These are phyloP conservation scores for Neurospora sp. DNA, from an alignment of 2,329 filamentous ascomycete genomes.

Conservation along the genomic window DNA sequence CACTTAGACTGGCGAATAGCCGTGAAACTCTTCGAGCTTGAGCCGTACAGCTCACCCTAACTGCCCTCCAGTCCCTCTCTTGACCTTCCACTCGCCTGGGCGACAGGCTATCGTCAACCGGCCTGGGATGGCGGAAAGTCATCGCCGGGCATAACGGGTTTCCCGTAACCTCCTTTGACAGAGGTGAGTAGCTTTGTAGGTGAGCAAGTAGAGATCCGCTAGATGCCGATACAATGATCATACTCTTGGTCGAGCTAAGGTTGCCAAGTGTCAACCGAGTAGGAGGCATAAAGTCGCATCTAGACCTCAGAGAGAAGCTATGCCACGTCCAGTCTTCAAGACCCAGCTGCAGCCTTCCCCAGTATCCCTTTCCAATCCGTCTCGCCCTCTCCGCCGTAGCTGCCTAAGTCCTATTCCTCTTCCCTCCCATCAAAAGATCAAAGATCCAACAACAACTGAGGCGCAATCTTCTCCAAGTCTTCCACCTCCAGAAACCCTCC, in stretches of 20 bases:
- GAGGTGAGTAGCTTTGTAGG: background rate
- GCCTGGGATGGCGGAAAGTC: background rate
- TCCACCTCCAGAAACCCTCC: conserved; percentile 49
- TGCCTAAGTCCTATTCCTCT: background rate
- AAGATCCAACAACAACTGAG: conserved; percentile 79
- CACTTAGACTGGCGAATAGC: background rate
- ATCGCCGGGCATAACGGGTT: background rate
- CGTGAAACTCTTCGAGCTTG: background rate
- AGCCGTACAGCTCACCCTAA: background rate
- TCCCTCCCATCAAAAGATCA: conserved; percentile 28
- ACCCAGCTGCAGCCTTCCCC: too few relatives aligned
- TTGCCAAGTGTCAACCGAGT: background rate
- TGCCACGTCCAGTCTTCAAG: too few relatives aligned
- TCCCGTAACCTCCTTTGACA: background rate
- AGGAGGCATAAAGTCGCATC: background rate
- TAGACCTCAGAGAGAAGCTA: too few relatives aligned
- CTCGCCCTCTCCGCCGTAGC: background rate
- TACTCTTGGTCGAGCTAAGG: background rate
- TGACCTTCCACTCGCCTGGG: background rate
- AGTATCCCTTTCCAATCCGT: too few relatives aligned
- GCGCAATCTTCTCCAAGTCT: conserved; percentile 79
- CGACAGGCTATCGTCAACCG: background rate
- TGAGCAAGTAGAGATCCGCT: background rate
- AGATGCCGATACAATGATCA: background rate
- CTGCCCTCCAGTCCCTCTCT: background rate